Evolutionary conservation across 1,284 basidiomycete genomes (phyloP), one percentile per base, ranked within the genome.

Genomic region (Trichosporon ovoides): DNA sequence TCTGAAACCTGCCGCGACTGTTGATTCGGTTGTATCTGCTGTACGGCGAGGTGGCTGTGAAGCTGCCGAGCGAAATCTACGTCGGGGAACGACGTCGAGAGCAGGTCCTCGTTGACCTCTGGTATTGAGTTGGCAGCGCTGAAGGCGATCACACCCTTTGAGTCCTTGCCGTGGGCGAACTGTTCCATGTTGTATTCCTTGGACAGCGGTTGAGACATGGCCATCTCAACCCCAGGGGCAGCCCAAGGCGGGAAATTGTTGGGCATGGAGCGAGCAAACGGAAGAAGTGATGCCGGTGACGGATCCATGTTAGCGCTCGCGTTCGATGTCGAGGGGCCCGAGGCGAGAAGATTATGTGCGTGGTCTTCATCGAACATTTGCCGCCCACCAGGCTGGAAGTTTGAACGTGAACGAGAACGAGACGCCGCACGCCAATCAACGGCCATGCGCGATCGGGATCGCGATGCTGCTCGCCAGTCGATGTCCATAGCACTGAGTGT

Each of bases 401-500:
- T 64, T 0, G 77, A 75, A 16, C 78, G 70, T 11, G 79, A 75
- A 3, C 79, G 67, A 0, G 79, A 80, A 6, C 79, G 68, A 1
- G 79, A 80, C 5, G 72, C 70, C 0, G 72, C 78, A 31, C 80
- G 72, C 80, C 80, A 81, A 54, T 81, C 80, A 74, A 81, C 80
- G 1, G 90, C 88, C 69, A 89, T 87, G 24, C 94, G 86, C 20
- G 95, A 97, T 62, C 93, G 84, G 14, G 93, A 96, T 60, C 93
- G 85, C 71, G 90, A 93, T 70, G 91, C 85, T 18, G 88, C 87
- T 46, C 92, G 84, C 92, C 94, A 97, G 73, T 98, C 95, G 88
- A 98, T 96, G 38, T 76, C 75, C 65, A 79, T 80, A 18, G 78
- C 72, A 52, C 73, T 76, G 54, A 62, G 14, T 13, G 20, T 10